Conservation (phyloP, 495 filamentous ascomycete species). For the Penicillium egyptiacum region DNA sequence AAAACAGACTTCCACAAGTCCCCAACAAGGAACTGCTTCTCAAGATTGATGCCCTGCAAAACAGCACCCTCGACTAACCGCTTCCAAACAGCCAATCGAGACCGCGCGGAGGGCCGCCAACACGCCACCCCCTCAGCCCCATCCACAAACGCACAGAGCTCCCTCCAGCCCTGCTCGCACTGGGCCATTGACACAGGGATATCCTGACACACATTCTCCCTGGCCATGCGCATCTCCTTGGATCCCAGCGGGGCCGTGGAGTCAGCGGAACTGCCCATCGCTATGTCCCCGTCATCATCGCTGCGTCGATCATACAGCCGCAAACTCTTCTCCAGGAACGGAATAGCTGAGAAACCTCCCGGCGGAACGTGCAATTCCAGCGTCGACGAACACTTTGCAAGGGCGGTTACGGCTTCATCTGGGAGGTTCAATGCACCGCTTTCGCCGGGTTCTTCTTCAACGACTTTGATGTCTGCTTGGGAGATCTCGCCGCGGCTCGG, state of each 20-base stretch:
- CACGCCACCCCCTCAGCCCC: constrained; percentile 21
- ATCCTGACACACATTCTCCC: constrained; percentile 39
- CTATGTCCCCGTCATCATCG: constrained; percentile 24
- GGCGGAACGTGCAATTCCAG: constrained; percentile 57
- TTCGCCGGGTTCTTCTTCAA: constrained; percentile 27
- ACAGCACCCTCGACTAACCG: constrained; percentile 46
- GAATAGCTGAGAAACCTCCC: constrained; percentile 36
- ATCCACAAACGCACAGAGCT: constrained; percentile 51
- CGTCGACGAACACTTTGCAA: constrained; percentile 72
- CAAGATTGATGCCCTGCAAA: constrained; percentile 46
- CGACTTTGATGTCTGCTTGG: constrained; percentile 33
- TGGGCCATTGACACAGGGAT: constrained; percentile 46
- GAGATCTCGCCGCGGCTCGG: constrained; percentile 45
- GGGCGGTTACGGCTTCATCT: constrained; percentile 50
- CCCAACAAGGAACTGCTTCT: constrained; percentile 46
- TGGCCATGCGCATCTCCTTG: constrained; percentile 13
- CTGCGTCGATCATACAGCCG: constrained; percentile 33
- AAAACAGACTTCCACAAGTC: constrained; percentile 51
- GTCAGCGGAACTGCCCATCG: constrained; percentile 15
- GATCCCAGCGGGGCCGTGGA: background rate
- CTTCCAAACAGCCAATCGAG: constrained; percentile 48
- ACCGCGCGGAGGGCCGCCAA: constrained; percentile 45
- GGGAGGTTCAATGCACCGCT: constrained; percentile 34
- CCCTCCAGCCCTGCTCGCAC: constrained; percentile 49
- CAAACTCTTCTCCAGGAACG: constrained; percentile 38